phyloP scores from a whole-genome alignment of 257 asterid genomes.

The Solanum sitiens region DNA sequence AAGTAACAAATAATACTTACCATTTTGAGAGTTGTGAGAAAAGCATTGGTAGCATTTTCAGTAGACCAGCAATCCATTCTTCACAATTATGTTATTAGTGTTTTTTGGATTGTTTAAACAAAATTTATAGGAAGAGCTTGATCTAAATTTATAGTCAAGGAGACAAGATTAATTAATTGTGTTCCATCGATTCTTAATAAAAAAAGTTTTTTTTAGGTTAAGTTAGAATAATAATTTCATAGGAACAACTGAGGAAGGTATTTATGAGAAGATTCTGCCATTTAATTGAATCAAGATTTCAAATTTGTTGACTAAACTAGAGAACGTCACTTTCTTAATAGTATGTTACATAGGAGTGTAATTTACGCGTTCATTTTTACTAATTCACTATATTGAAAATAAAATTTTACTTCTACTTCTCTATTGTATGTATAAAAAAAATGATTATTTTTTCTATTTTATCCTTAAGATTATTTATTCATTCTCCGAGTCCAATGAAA shows the following conservation, averaged over 20 bases:
- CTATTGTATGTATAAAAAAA: background rate
- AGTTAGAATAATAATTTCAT: background rate
- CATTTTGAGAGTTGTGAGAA: slow-evolving; percentile 53
- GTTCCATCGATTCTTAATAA: background rate
- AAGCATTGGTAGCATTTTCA: slow-evolving; percentile 68
- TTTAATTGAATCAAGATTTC: background rate
- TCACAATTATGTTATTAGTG: background rate
- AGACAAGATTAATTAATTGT: background rate
- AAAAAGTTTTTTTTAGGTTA: background rate
- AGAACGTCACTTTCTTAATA: background rate
- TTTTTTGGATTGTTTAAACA: background rate
- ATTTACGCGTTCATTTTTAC: background rate
- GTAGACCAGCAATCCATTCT: slow-evolving; percentile 74
- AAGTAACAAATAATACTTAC: slow-evolving; percentile 16
- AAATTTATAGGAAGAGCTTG: background rate
- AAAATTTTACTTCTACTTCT: background rate
- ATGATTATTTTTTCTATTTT: too few relatives aligned
- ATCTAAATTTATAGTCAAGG: background rate
- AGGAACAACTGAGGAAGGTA: slow-evolving; percentile 13
- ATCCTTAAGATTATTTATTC: background rate
- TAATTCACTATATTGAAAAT: background rate
- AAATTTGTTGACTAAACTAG: background rate
- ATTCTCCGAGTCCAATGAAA: background rate
- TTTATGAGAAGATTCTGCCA: slow-evolving; percentile 4
- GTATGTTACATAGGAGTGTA: background rate